Base-by-base conservation (phyloP, 2,329 filamentous ascomycete species). In the Aspergillus jensenii region DNA sequence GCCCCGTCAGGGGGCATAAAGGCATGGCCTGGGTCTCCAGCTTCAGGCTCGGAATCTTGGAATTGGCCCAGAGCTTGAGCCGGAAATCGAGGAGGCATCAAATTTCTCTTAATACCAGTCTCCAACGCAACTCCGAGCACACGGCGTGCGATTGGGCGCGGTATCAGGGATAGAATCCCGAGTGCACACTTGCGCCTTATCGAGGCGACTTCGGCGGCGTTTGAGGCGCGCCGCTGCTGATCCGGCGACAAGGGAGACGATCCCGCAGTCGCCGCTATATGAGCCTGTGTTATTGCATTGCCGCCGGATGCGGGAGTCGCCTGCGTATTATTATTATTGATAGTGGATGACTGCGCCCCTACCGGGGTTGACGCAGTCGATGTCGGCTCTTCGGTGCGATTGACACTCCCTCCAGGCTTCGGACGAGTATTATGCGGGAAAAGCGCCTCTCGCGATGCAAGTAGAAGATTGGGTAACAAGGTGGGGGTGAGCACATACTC, bases 401-500 rank as follows among this genome's bases (percentile, higher is more conserved):
- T 56, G 19, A 51, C 49, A 35, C 41, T 48, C 50, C 51, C 53
- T 45, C 62, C 54, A 60, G 57, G 62, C 52, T 85, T 83, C 59
- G 87, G 88, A 61, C 89, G 87, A 67, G 85, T 81, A 75, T 96
- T 96, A 76, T 91, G 89, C 65, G 95, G 93, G 73, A 97, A 98
- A 56, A 98, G 80, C 60, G 90, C 85, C 67, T 84, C 86, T 71
- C 95, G 90, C 68, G 90, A 82, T 65, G 86, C 74, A 55, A 71
- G 73, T 21, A 80, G 73, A 65, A 90, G 75, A 71, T 81, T 80
- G 71, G 90, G 86, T 56, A 92, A 79, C 65, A 84, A 81, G 61
- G 82, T 81, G 65, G 87, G 81, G 76, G 87, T 84, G 61, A 91
- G 79, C 60, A 90, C 71, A 70, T 83, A 77, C 83, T 80, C 76